Evolutionary conservation across 306 rosid genomes (phyloP).

Genomic region (Mimosa bimucronata): DNA sequence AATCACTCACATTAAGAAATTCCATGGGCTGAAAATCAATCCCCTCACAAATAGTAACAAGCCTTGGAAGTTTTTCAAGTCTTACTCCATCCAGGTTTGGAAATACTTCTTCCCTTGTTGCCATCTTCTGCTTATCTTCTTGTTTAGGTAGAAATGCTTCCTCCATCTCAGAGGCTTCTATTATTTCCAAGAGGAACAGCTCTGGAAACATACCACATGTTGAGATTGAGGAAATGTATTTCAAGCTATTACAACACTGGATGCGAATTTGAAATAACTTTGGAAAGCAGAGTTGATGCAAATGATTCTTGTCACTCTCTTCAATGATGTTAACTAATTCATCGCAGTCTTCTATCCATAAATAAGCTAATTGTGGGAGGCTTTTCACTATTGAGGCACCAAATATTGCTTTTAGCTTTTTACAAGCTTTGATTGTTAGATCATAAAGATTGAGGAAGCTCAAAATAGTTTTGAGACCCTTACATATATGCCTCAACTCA

Average conservation of each 20-base stretch:
- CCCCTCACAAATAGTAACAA: no score
- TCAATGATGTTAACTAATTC: not conserved
- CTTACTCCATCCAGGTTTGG: not conserved
- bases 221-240: not conserved
- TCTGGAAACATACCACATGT: not conserved
- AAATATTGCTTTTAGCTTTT: not conserved
- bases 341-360: not conserved
- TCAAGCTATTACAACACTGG: not conserved
- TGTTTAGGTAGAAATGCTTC: not conserved
- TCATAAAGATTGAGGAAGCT: not conserved
- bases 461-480: not conserved
- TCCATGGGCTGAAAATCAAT: not conserved
- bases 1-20: no score
- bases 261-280: fast-evolving
- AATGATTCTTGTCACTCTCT: not conserved
- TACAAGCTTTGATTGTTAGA: not conserved
- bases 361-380: not conserved
- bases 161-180: not conserved
- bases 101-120: not conserved
- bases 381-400: not conserved
- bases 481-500: not conserved
- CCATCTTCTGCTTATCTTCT: not conserved
- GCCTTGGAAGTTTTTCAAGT: not conserved
- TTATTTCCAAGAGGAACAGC: fast-evolving
- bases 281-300: not conserved